Base-by-base conservation (phyloP, 345 rosid species). In the Bretschneidera sinensis region DNA sequence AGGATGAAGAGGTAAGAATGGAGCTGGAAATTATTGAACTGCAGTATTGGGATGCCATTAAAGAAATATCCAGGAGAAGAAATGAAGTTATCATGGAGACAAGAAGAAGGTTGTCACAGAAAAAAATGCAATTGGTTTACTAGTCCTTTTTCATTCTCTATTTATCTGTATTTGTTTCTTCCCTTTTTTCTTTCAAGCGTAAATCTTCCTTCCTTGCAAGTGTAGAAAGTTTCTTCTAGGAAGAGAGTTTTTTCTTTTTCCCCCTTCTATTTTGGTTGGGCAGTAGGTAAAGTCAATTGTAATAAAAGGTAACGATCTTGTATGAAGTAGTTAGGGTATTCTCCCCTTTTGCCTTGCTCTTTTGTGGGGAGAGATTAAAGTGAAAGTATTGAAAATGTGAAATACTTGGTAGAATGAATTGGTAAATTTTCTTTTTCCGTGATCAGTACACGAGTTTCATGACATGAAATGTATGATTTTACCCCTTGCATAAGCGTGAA, bases 41-140 rank as follows among this genome's bases (percentile, higher is more conserved):
- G 19, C 83, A 80, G 71, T 91, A 83, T 62, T 72, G 60, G 68
- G 84, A 84, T 55, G 79, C 80, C 35, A 54, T 84, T 67, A 72
- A 81, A 63, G 83, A 81, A 71, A 77, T 88, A 65, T 35, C 48
- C 51, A 84, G 55, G 84, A 77, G 59, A 77, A 81, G 86, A 70
- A 80, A 86, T 39, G 89, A 81, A 62, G 91, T 94, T 2, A 81
- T 91, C 56, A 64, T 75, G 53, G 81, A 80, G 78, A 71, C 74
- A 6, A 82, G 63, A 67, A 77, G 51, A 35, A 85, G 67, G 73
- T 64, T 67, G 55, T 75, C 71, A 14, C 58, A 60, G 47, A 78
- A 73, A 66, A 79, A 63, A 60, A 35, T 54, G 47, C 70, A 69
- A 52, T 63, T 68, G 24, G 58, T 73, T 67, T 25, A 59, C 51